phyloP scores from a whole-genome alignment of 768 basidiomycete genomes.

The Pleurotus pulmonarius region DNA sequence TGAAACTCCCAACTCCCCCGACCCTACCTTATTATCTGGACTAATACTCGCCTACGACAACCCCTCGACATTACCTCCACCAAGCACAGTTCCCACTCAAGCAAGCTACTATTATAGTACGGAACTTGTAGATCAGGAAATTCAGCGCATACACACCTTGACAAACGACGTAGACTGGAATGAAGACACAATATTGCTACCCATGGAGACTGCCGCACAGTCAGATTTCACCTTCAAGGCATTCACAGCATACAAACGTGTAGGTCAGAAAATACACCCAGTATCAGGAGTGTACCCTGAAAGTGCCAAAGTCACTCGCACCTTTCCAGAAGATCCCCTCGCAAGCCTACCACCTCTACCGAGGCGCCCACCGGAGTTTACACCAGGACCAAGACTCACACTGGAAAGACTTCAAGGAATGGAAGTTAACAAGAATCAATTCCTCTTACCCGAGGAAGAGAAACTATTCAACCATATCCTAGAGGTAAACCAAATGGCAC shows the following conservation, averaged over 20 bases:
- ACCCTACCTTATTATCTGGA: neutral
- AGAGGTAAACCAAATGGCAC: conserved; percentile 22
- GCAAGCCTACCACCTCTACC: conserved; percentile 21
- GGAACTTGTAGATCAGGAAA: neutral
- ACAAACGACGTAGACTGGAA: neutral
- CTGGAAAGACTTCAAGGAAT: conserved; percentile 20
- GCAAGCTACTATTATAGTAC: neutral
- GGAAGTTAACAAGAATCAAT: conserved; percentile 22
- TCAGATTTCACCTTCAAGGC: neutral
- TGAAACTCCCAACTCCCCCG: neutral
- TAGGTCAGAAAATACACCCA: conserved; percentile 25
- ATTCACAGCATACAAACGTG: conserved; percentile 27
- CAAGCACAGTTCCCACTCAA: neutral
- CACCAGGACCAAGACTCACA: conserved; percentile 20
- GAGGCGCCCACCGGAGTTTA: conserved; percentile 26
- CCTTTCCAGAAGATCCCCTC: conserved; percentile 32
- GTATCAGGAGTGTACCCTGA: conserved; percentile 28
- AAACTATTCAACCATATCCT: conserved; percentile 28
- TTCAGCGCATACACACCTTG: neutral
- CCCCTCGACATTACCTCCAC: neutral
- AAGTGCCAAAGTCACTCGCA: conserved; percentile 23
- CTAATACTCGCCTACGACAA: neutral
- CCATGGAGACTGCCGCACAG: neutral
- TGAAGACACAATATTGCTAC: conserved; percentile 3
- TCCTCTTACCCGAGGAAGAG: conserved; percentile 32